Evolutionary conservation across 108 stramenopile genomes (phyloP), one percentile per base, ranked within the genome.

Genomic region (Epipyxis sp.): DNA sequence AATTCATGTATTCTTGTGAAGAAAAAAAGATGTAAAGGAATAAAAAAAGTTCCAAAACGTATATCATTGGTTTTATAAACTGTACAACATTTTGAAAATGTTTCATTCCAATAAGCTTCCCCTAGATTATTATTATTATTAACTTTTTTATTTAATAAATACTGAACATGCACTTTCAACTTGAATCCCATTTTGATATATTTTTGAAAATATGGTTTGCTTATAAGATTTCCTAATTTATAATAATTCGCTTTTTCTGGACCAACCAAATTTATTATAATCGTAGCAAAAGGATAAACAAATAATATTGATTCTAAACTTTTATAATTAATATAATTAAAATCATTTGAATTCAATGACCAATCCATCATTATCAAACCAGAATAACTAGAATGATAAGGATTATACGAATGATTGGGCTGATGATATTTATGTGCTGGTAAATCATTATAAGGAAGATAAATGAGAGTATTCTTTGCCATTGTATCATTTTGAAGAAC

Each of bases 271-370:
- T 32, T 16, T 35, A 65, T 35, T 29, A 3, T 3, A 29, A 65
- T 29, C 25, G 20, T 65, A 3, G 61, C 25, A 65, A 32, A 32
- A 13, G 61, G 61, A 65, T 65, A 65, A 32, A 37, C 10, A 6
- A 65, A 16, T 13, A 65, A 25, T 32, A 65, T 3, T 32, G 61
- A 65, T 37, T 65, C 61, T 37, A 65, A 65, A 37, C 61, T 65
- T 32, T 65, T 65, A 37, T 65, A 65, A 37, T 65, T 65, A 6
- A 65, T 13, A 37, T 65, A 65, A 29, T 3, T 10, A 32, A 65
- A 65, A 13, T 50, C 20, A 6, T 50, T 20, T 6, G 46, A 50
- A 20, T 50, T 20, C 6, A 13, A 6, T 6, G 20, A 13, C 46
- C 46, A 50, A 20, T 50, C 6, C 20, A 50, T 13, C 13, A 20